These are phyloP conservation scores for Diaporthe helianthi DNA, from an alignment of 2,329 filamentous ascomycete genomes.

Conservation along the genomic window DNA sequence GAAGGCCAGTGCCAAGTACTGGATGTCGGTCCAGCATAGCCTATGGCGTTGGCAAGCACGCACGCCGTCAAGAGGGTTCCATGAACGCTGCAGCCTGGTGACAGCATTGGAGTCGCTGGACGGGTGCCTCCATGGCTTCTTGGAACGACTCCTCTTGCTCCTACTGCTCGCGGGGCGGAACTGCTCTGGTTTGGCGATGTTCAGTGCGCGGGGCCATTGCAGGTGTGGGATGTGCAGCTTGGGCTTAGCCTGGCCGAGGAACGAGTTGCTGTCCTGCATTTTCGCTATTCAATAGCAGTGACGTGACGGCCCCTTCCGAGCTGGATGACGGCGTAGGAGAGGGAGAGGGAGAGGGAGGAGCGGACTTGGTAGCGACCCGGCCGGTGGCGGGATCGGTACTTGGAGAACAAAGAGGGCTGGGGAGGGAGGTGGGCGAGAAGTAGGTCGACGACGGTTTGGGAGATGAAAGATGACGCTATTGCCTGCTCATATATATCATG, in stretches of 20 bases:
- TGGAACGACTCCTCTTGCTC: constrained; percentile 39
- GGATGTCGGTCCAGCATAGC: constrained; percentile 84
- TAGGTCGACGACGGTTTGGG: background rate
- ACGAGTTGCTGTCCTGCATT: constrained; percentile 42
- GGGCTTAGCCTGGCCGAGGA: constrained; percentile 39
- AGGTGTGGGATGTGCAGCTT: constrained; percentile 41
- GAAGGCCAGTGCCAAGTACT: constrained; percentile 78
- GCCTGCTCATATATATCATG: constrained; percentile 33
- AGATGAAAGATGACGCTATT: constrained; percentile 30
- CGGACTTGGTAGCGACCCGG: constrained; percentile 17
- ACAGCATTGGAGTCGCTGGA: constrained; percentile 58
- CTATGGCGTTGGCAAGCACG: constrained; percentile 76
- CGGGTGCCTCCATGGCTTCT: constrained; percentile 36
- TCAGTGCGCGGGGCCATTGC: constrained; percentile 39
- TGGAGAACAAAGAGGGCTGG: background rate
- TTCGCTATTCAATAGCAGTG: constrained; percentile 8
- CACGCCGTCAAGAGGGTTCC: constrained; percentile 80
- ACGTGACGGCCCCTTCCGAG: constrained; percentile 10
- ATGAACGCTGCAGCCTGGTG: constrained; percentile 79
- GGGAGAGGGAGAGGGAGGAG: background rate
- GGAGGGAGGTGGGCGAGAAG: background rate
- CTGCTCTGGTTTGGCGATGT: constrained; percentile 43
- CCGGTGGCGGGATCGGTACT: background rate
- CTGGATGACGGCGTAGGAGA: constrained; percentile 1
- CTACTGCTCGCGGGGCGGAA: constrained; percentile 41